Evolutionary conservation across 306 rosid species (phyloP).

Genomic region (Albizia julibrissin): DNA sequence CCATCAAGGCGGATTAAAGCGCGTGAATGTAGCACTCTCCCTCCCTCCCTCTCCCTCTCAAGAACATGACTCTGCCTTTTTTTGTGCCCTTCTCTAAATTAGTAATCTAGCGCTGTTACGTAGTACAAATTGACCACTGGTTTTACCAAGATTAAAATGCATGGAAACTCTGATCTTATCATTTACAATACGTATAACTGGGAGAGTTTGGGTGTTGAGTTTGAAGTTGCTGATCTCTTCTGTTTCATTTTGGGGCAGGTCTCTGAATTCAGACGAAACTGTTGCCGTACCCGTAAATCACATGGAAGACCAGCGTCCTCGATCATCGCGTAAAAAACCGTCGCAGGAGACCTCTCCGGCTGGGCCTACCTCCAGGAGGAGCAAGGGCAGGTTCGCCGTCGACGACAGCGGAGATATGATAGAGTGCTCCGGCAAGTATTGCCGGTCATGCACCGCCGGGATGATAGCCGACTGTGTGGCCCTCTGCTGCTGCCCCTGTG

Average conservation of each 20-base stretch:
- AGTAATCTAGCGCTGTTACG: not conserved
- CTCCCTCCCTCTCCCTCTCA: not conserved
- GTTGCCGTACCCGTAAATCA: not conserved
- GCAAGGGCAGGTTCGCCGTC: not conserved
- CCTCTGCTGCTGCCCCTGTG: constrained; percentile 79
- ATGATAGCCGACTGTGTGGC: constrained; percentile 74
- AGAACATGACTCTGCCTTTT: not conserved
- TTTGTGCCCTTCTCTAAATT: not conserved
- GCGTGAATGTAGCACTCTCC: not conserved
- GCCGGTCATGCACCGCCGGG: constrained; percentile 62
- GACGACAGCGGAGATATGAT: constrained; percentile 46
- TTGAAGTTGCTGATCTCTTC: constrained; percentile 7
- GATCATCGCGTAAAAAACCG: constrained; percentile 16
- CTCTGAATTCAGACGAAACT: not conserved
- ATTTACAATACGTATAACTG: not conserved
- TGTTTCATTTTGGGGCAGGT: constrained; percentile 29
- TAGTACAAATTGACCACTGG: not conserved
- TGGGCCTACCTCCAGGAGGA: not conserved
- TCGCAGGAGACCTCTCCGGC: not conserved
- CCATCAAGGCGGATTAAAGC: not conserved
- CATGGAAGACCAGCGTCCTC: constrained; percentile 40
- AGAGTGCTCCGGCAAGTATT: constrained; percentile 61
- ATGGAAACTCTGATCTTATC: not conserved
- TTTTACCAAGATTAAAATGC: constrained; percentile 7
- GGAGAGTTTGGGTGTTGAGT: not conserved